Conservation (phyloP, 2,329 filamentous ascomycete genomes). For the Trichoderma semiorbis region DNA sequence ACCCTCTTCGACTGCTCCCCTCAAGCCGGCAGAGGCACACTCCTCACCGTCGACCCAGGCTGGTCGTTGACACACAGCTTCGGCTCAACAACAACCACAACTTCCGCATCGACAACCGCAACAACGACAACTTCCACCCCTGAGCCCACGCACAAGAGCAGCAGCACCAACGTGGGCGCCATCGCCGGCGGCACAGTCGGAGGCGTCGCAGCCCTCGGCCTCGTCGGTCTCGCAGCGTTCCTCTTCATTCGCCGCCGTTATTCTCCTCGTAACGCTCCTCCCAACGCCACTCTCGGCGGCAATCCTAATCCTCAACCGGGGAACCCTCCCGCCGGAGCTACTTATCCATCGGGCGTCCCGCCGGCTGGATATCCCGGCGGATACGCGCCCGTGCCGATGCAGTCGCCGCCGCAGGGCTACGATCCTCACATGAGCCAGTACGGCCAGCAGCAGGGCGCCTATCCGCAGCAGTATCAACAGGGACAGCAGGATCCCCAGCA, state of each 20-base stretch:
- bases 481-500: slow-evolving; percentile 20
- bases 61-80: slow-evolving; percentile 25
- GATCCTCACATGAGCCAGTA: slow-evolving; percentile 21
- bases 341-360: slow-evolving; percentile 22
- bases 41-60: slow-evolving; percentile 32
- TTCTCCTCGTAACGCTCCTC: slow-evolving; percentile 5
- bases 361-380: slow-evolving; percentile 27
- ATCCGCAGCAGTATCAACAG: slow-evolving; percentile 9
- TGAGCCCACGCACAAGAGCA: slow-evolving; percentile 27
- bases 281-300: slow-evolving; percentile 15
- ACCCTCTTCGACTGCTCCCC: slow-evolving; percentile 30
- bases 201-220: slow-evolving; percentile 40
- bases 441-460: slow-evolving; percentile 10
- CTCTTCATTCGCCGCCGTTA: slow-evolving; percentile 35
- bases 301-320: background rate
- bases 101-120: background rate
- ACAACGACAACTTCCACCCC: slow-evolving; percentile 14
- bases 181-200: slow-evolving; percentile 48
- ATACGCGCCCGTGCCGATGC: slow-evolving; percentile 24
- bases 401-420: slow-evolving; percentile 27
- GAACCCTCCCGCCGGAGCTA: background rate
- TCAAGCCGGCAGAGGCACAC: slow-evolving; percentile 24
- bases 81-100: background rate
- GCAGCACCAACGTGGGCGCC: slow-evolving; percentile 37
- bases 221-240: slow-evolving; percentile 42